A percentile compares a stretch with the other conserved stretches of the same genome.
Conservation (phyloP, 768 basidiomycete genomes). For the Termitomyces sp. region DNA sequence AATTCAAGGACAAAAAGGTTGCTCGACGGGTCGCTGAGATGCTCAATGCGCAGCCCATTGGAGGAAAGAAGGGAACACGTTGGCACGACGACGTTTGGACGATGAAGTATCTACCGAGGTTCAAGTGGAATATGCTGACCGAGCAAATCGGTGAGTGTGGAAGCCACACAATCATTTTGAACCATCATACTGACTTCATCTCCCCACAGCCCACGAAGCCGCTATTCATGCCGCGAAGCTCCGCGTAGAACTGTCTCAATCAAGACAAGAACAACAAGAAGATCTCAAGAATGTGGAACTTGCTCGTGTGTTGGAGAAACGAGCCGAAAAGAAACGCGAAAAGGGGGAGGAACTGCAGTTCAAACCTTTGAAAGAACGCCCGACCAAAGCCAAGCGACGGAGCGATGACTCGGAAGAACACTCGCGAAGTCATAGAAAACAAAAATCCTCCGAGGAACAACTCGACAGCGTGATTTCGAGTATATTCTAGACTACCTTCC, state of each 20-base stretch:
- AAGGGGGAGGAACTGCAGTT: conserved; percentile 47
- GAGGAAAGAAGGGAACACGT: conserved; percentile 83
- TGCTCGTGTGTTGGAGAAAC: conserved; percentile 78
- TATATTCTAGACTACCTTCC: conserved; percentile 11
- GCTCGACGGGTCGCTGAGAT: conserved; percentile 89
- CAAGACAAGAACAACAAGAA: conserved; percentile 81
- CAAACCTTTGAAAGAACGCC: conserved; percentile 26
- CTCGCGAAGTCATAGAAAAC: conserved; percentile 21
- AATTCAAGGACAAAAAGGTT: conserved; percentile 80
- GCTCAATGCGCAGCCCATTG: conserved; percentile 94
- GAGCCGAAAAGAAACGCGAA: conserved; percentile 59
- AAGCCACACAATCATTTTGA: neutral
- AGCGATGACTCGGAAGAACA: conserved; percentile 16
- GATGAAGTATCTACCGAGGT: conserved; percentile 96
- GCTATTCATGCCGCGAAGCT: conserved; percentile 83
- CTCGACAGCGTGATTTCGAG: conserved; percentile 13
- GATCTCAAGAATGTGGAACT: conserved; percentile 94
- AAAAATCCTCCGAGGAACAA: conserved; percentile 16
- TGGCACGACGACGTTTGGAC: conserved; percentile 99
- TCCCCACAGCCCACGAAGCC: conserved; percentile 78
- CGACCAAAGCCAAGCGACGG: conserved; percentile 22
- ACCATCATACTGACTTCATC: neutral
- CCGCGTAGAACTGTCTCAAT: conserved; percentile 88
- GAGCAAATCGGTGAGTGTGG: conserved; percentile 88
- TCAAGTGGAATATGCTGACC: conserved; percentile 98